Percentiles rank a stretch among this genome's conserved stretches.
These are phyloP conservation scores for Trichosanthes truncata DNA, from an alignment of 306 rosid genomes.

Conservation along the genomic window DNA sequence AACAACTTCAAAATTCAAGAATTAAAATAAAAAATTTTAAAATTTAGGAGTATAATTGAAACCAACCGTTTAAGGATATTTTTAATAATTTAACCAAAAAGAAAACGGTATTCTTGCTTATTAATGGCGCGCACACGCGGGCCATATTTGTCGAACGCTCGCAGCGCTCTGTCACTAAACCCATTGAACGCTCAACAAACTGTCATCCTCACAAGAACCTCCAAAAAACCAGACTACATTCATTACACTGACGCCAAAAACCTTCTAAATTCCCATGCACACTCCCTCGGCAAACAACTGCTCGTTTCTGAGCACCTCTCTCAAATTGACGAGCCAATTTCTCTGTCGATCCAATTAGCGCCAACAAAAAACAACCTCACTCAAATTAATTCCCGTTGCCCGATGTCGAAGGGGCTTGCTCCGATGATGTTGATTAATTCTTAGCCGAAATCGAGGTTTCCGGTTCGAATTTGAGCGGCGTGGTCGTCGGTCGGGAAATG, in stretches of 20 bases:
- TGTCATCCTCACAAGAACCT: background rate
- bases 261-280: background rate
- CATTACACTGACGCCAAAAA: background rate
- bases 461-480: background rate
- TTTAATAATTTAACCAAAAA: too few relatives aligned
- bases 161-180: background rate
- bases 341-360: background rate
- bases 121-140: background rate
- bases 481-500: slow-evolving; percentile 24
- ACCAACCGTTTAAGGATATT: too few relatives aligned
- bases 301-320: background rate
- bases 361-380: background rate
- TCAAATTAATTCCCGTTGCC: too few relatives aligned
- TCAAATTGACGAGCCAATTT: background rate
- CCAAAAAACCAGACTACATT: background rate
- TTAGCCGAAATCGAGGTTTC: slow-evolving; percentile 3
- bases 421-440: background rate
- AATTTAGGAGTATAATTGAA: too few relatives aligned
- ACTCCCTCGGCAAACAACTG: too few relatives aligned
- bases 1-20: too few relatives aligned
- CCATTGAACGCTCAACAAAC: background rate
- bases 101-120: background rate
- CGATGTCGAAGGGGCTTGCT: background rate
- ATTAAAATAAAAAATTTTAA: too few relatives aligned
- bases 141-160: background rate